Conservation (phyloP, 768 basidiomycete genomes). For the Pleurotus pulmonarius region DNA sequence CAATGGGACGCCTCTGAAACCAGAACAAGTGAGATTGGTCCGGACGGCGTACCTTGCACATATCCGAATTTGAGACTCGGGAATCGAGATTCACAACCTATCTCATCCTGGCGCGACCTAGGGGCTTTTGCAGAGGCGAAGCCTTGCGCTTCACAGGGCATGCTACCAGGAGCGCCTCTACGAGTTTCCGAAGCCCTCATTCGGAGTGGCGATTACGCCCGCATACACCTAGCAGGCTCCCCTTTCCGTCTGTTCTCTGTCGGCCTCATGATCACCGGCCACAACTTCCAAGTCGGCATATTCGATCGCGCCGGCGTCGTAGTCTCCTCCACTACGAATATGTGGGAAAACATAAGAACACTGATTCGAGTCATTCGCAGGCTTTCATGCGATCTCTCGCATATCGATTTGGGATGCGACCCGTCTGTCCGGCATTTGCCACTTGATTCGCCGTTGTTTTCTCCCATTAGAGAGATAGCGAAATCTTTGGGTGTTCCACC, state of each 20-base stretch:
- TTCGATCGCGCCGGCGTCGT: slow-evolving; percentile 26
- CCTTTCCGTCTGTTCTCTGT: slow-evolving; percentile 26
- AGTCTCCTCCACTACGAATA: slow-evolving; percentile 19
- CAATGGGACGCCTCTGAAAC: too few relatives aligned
- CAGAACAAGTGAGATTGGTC: too few relatives aligned
- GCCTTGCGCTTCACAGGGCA: too few relatives aligned
- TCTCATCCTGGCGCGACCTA: too few relatives aligned
- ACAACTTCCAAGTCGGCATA: slow-evolving; percentile 23
- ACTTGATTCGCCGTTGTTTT: neutral
- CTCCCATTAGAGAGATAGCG: neutral
- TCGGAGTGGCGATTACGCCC: slow-evolving; percentile 21
- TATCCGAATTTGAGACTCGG: too few relatives aligned
- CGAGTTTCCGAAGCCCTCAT: slow-evolving; percentile 9
- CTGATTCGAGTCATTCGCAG: slow-evolving; percentile 23
- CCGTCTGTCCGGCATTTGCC: slow-evolving; percentile 10
- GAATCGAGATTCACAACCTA: too few relatives aligned
- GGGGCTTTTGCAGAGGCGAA: too few relatives aligned
- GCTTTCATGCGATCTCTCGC: slow-evolving; percentile 14
- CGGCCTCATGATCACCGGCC: slow-evolving; percentile 23
- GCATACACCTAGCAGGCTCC: slow-evolving; percentile 20
- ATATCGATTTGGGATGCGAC: slow-evolving; percentile 14
- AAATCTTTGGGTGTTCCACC: neutral
- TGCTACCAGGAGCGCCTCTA: too few relatives aligned
- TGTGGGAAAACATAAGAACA: slow-evolving; percentile 14
- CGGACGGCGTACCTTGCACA: too few relatives aligned